Evolutionary conservation across 768 basidiomycete species (phyloP), one percentile per base, ranked within the genome.

Genomic region (Gyrodon lividus): DNA sequence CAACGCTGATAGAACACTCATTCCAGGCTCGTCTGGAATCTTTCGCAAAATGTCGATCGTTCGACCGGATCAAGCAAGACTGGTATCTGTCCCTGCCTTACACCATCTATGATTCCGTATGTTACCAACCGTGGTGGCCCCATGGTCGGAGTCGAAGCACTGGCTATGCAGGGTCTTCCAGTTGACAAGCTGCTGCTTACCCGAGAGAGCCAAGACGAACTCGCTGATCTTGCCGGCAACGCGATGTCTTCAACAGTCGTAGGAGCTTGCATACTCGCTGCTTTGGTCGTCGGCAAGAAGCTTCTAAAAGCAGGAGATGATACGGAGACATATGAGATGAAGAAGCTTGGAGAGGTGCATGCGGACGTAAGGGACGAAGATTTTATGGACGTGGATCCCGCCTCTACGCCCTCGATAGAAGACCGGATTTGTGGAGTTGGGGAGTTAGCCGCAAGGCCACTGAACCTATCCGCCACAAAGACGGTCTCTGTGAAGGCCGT

Each of bases 171-270:
- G 66, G 95, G 95, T 28, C 82, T 98, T 35, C 95, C 95, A 0
- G 84, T 96, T 28, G 89, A 96, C 68, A 89, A 93, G 66, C 78
- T 98, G 2, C 77, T 97, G 17, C 77, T 98, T 48, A 97, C 95
- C 2, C 86, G 92, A 46, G 95, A 98, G 70, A 91, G 82, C 16
- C 90, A 95, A 67, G 95, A 97, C 67, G 87, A 98, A 53, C 77
- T 98, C 6, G 92, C 93, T 3, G 93, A 97, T 69, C 77, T 98
- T 14, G 94, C 95, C 17, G 95, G 95, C 2, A 98, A 98, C 63
- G 95, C 95, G 53, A 98, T 98, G 95, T 94, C 93, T 1, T 92
- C 94, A 5, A 97, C 95, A 1, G 95, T 97, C 22, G 94, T 98
- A 26, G 95, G 95, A 1, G 81, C 91, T 3, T 87, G 91, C 56